These are phyloP conservation scores for Nidula microcarpa DNA, from an alignment of 768 basidiomycete species.

Conservation along the genomic window DNA sequence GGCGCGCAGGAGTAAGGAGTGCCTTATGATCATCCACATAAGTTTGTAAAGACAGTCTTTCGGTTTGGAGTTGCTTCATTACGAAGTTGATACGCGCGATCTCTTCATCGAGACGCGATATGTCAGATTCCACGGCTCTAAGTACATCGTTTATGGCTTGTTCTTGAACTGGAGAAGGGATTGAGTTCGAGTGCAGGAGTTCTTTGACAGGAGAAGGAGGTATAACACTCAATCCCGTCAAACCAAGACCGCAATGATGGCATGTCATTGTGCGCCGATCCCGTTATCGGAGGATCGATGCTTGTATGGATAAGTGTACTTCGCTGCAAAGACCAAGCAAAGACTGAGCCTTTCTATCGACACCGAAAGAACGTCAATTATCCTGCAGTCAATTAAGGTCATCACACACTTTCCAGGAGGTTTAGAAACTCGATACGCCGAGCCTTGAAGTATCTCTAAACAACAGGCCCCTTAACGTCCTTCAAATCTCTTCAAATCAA, in stretches of 20 bases:
- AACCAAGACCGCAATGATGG: not conserved
- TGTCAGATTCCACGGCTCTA: not conserved
- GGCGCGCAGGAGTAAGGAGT: slow-evolving; percentile 10
- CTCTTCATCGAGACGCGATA: slow-evolving; percentile 5
- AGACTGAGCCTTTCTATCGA: too few relatives aligned
- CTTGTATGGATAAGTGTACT: too few relatives aligned
- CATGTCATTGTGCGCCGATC: too few relatives aligned
- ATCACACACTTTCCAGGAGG: too few relatives aligned
- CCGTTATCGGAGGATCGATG: too few relatives aligned
- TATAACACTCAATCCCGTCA: slow-evolving; percentile 2
- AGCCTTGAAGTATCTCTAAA: too few relatives aligned
- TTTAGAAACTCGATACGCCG: too few relatives aligned
- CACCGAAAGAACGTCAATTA: too few relatives aligned
- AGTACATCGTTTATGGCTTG: slow-evolving; percentile 1
- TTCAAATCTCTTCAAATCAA: too few relatives aligned
- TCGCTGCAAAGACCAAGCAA: too few relatives aligned
- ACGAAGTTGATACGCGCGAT: slow-evolving; percentile 6
- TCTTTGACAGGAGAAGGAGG: slow-evolving; percentile 9
- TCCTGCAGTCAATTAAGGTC: too few relatives aligned
- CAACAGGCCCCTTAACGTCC: too few relatives aligned
- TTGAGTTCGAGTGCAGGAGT: slow-evolving; percentile 6
- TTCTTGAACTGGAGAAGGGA: slow-evolving; percentile 4
- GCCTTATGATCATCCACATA: slow-evolving; percentile 8
- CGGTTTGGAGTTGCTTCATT: slow-evolving; percentile 3
- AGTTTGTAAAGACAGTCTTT: slow-evolving; percentile 4